Evolutionary conservation across 768 basidiomycete genomes (phyloP).

Genomic region (Chalciporus pseudorubinellus): DNA sequence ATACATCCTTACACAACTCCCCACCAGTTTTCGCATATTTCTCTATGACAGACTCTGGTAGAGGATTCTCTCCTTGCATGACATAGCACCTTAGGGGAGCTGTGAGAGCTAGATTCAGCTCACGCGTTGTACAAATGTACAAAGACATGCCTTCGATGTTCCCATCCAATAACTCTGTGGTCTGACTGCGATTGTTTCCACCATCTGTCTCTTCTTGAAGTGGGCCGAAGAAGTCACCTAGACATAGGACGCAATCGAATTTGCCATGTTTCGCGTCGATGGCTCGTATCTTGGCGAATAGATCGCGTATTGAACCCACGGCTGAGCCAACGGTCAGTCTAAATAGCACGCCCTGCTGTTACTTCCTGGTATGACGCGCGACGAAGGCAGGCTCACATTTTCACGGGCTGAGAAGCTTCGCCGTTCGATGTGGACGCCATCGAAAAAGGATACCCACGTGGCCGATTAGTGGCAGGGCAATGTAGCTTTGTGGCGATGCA

Average conservation of each 20-base stretch:
- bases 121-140: neutral
- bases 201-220: conserved; percentile 32
- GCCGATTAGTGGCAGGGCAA: neutral
- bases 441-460: conserved; percentile 5
- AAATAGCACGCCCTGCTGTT: neutral
- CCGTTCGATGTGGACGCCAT: conserved; percentile 25
- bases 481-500: neutral
- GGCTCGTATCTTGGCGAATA: conserved; percentile 76
- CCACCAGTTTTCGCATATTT: conserved; percentile 75
- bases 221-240: conserved; percentile 83
- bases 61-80: conserved; percentile 78
- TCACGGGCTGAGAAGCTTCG: conserved; percentile 20
- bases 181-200: conserved; percentile 46
- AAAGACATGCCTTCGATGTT: conserved; percentile 56
- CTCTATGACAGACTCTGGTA: conserved; percentile 72
- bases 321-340: conserved; percentile 83
- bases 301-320: conserved; percentile 65
- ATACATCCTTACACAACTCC: conserved; percentile 79
- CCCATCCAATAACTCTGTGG: conserved; percentile 62
- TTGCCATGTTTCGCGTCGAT: conserved; percentile 93
- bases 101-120: conserved; percentile 34
- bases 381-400: conserved; percentile 28
- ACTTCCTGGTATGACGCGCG: neutral
- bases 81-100: conserved; percentile 90
- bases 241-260: conserved; percentile 80